Base-by-base conservation (phyloP, 1,284 basidiomycete species). In the Trichosporon coremiiforme region DNA sequence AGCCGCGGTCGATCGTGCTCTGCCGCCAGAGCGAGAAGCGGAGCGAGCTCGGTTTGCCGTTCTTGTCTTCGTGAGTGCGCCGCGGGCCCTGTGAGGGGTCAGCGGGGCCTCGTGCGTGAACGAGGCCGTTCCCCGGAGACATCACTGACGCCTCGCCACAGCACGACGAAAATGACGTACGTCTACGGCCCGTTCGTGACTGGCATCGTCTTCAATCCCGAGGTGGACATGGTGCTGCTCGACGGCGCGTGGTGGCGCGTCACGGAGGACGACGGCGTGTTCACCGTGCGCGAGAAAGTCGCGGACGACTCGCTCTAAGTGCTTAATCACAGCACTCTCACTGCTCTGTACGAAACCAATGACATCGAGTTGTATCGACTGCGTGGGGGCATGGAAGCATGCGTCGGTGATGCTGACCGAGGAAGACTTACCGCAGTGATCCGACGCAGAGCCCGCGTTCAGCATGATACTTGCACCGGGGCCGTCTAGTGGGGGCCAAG, bases 201-300 rank as follows among this genome's bases (percentile, higher is more conserved):
- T 6, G 64, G 68, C 17, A 25, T 73, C 7, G 25, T 71, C 17
- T 60, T 62, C 47, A 66, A 50, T 38, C 62, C 65, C 17, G 68
- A 71, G 7, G 70, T 73, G 17, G 72, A 73, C 66, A 71, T 73
- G 70, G 63, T 73, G 10, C 66, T 71, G 4, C 66, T 73, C 10
- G 72, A 73, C 57, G 66, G 62, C 7, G 57, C 62, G 7, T 73
- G 72, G 72, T 73, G 72, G 72, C 68, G 70, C 36, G 55, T 50
- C 57, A 64, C 62, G n/a, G 66, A 68, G 17, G 72, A 71, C 0
- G 70, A 70, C 13, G 66, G 68, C n/a, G 50, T 62, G 29, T 73
- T 71, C 66, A 71, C 70, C 6, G 31, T 73, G n/a, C 68, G 70
- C 33, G 72, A 71, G 66, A 69, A 60, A 53, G 68, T 73, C 20